Percentiles rank a stretch among this genome's conserved stretches.
Evolutionary conservation across 345 rosid genomes (phyloP).

Genomic region (Noccaea caerulescens): DNA sequence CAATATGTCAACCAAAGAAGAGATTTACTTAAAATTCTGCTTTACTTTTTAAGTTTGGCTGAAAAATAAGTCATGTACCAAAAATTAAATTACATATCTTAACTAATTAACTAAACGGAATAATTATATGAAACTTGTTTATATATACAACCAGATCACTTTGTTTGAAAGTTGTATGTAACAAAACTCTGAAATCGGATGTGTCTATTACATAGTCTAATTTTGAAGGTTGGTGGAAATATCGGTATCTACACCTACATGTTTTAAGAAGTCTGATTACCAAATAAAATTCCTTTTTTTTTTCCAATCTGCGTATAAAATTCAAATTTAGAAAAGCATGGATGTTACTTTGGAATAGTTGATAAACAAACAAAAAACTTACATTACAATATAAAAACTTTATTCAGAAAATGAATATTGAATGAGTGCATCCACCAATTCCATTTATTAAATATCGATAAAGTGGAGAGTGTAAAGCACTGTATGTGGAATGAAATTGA

Average conservation of each 20-base stretch:
- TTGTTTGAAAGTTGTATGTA: not conserved
- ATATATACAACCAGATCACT: not conserved
- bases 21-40: too few species aligned
- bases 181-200: not conserved
- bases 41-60: too few species aligned
- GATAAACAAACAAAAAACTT: conserved; percentile 10
- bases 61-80: too few species aligned
- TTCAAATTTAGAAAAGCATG: conserved; percentile 6
- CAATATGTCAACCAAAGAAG: not conserved
- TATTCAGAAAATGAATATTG: conserved; percentile 14
- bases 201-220: not conserved
- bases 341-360: conserved; percentile 12
- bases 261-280: not conserved
- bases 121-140: not conserved
- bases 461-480: conserved; percentile 19
- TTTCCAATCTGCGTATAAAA: not conserved
- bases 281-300: not conserved
- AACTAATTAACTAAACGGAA: not conserved
- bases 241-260: not conserved
- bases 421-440: conserved; percentile 40
- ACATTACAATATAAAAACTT: not conserved
- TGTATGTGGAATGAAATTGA: conserved; percentile 22
- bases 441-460: conserved; percentile 1
- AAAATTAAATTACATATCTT: too few species aligned
- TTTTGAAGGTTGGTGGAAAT: not conserved